phyloP scores from a whole-genome alignment of 2,329 filamentous ascomycete species.

The Alternaria tenuissima region DNA sequence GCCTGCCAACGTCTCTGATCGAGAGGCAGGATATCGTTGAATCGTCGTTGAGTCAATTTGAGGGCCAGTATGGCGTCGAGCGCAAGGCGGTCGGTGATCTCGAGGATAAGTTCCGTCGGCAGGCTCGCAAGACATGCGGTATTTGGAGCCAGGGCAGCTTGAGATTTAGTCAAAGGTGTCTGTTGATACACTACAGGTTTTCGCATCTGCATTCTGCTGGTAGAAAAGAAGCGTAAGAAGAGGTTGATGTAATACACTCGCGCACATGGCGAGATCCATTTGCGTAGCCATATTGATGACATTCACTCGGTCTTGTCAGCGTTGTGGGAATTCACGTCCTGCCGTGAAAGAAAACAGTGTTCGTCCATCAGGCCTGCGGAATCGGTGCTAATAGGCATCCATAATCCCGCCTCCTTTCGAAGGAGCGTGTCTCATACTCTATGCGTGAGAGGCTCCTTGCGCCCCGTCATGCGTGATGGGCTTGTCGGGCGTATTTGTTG shows the following conservation, averaged over 20 bases:
- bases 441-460: background rate
- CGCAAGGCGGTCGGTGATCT: conserved; percentile 48
- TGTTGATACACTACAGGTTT: background rate
- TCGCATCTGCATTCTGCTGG: background rate
- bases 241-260: background rate
- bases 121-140: conserved; percentile 35
- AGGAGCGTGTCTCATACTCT: conserved; percentile 1
- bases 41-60: conserved; percentile 45
- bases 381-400: background rate
- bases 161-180: background rate
- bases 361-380: background rate
- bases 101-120: conserved; percentile 53
- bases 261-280: background rate
- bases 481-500: conserved; percentile 3
- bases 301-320: background rate
- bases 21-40: conserved; percentile 41
- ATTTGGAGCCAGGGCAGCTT: conserved; percentile 13
- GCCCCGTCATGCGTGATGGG: background rate
- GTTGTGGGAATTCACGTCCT: background rate
- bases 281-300: background rate
- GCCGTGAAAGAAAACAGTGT: background rate
- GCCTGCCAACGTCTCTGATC: conserved; percentile 21
- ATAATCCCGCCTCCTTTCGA: background rate
- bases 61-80: conserved; percentile 50
- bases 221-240: background rate